Percentiles rank a stretch among this genome's conserved stretches.
Conservation (phyloP, 2,329 filamentous ascomycete species). For the Aspergillus texensis region DNA sequence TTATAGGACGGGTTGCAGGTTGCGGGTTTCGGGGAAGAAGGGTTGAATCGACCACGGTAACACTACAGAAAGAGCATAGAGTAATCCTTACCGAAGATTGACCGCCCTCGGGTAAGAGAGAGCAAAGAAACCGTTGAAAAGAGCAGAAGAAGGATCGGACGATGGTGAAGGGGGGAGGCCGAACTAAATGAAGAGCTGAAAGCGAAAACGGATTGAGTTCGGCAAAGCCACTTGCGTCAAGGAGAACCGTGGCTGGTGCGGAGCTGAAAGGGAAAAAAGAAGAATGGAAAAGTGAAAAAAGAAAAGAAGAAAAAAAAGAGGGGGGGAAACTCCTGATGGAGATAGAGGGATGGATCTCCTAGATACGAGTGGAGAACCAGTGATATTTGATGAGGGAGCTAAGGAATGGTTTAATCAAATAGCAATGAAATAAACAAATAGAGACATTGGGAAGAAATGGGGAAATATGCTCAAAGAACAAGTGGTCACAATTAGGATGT, state of each 20-base stretch:
- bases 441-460: neutral
- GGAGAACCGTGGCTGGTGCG: slow-evolving; percentile 23
- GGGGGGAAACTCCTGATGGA: neutral
- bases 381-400: neutral
- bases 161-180: slow-evolving; percentile 1
- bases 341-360: neutral
- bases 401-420: neutral
- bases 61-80: neutral
- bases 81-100: neutral
- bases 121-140: neutral
- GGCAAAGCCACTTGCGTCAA: slow-evolving; percentile 33
- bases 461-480: neutral
- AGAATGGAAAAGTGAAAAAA: neutral
- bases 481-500: neutral
- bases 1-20: neutral
- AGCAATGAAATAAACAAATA: neutral
- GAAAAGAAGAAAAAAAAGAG: neutral
- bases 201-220: slow-evolving; percentile 3
- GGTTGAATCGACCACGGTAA: neutral
- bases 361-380: neutral
- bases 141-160: neutral
- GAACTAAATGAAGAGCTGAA: slow-evolving; percentile 8
- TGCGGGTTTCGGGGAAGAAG: neutral
- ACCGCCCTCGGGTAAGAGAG: neutral
- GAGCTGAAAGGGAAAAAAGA: neutral